Conservation (phyloP, 2,329 filamentous ascomycete genomes). For the Diaporthe eres region DNA sequence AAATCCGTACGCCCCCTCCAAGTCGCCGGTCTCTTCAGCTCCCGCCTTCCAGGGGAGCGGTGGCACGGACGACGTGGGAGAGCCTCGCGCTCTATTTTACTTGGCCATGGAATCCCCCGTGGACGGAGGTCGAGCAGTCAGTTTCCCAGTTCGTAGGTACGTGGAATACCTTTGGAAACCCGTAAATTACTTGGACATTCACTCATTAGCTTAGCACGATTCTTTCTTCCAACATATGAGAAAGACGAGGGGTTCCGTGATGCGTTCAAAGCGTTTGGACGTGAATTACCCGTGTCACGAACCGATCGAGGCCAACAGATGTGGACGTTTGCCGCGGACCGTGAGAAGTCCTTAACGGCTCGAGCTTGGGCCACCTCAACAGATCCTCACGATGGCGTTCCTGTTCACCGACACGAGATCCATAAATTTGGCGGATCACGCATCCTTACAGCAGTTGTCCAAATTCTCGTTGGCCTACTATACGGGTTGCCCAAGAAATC, state of each 20-base stretch:
- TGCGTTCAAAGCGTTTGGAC: not conserved
- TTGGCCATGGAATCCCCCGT: not conserved
- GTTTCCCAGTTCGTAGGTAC: not conserved
- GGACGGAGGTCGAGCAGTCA: not conserved
- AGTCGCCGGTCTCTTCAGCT: not conserved
- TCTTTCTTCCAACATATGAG: not conserved
- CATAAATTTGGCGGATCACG: not conserved
- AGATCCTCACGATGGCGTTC: fast-evolving
- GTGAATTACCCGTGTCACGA: too few species aligned
- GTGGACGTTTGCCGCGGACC: fast-evolving
- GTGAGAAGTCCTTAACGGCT: not conserved
- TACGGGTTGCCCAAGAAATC: not conserved
- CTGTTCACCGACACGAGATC: too few species aligned
- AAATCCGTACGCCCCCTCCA: not conserved
- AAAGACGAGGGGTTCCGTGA: not conserved
- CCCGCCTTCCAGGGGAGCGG: fast-evolving
- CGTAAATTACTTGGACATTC: fast-evolving
- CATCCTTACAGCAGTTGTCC: not conserved
- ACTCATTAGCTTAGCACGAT: not conserved
- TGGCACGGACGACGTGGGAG: not conserved
- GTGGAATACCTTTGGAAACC: not conserved
- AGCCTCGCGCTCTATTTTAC: not conserved
- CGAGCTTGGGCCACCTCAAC: not conserved
- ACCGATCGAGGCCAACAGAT: not conserved
- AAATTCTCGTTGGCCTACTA: not conserved